A percentile compares a stretch with the other conserved stretches of the same genome.
Evolutionary conservation across 192 early-diverging fungal genomes (phyloP).

Genomic region (Linderina pennispora): DNA sequence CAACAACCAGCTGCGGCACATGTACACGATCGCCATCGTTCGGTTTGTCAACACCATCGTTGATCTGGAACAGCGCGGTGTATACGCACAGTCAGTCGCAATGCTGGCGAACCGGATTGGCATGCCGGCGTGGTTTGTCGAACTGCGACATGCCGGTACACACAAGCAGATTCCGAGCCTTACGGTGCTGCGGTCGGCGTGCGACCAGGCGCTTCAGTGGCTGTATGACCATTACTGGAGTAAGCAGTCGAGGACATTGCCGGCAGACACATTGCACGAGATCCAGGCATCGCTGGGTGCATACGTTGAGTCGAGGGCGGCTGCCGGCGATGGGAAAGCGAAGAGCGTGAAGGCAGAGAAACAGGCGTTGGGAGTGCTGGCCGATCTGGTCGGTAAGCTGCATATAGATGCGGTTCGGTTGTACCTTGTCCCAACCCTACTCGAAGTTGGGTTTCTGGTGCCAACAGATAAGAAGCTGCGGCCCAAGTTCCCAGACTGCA

Average conservation of each 20-base stretch:
- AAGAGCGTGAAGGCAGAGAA: background rate
- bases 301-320: too few relatives aligned
- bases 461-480: conserved; percentile 52
- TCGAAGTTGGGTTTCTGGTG: conserved; percentile 52
- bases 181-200: conserved; percentile 47
- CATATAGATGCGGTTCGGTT: conserved; percentile 42
- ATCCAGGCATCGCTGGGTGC: conserved; percentile 13
- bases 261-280: conserved; percentile 23
- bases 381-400: conserved; percentile 30
- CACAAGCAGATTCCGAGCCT: conserved; percentile 59
- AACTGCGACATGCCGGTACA: conserved; percentile 59
- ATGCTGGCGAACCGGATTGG: conserved; percentile 47
- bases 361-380: conserved; percentile 16
- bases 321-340: background rate
- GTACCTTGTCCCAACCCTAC: conserved; percentile 46
- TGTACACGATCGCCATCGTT: conserved; percentile 41
- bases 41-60: conserved; percentile 60
- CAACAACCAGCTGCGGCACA: conserved; percentile 22
- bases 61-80: conserved; percentile 51
- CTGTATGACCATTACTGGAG: conserved; percentile 51
- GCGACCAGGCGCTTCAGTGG: conserved; percentile 52
- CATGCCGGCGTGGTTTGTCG: conserved; percentile 63
- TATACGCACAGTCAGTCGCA: conserved; percentile 50
- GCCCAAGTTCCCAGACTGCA: conserved; percentile 27
- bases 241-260: conserved; percentile 31